Base-by-base conservation (phyloP, 805 yeast species). In the Ogataea methylovora region DNA sequence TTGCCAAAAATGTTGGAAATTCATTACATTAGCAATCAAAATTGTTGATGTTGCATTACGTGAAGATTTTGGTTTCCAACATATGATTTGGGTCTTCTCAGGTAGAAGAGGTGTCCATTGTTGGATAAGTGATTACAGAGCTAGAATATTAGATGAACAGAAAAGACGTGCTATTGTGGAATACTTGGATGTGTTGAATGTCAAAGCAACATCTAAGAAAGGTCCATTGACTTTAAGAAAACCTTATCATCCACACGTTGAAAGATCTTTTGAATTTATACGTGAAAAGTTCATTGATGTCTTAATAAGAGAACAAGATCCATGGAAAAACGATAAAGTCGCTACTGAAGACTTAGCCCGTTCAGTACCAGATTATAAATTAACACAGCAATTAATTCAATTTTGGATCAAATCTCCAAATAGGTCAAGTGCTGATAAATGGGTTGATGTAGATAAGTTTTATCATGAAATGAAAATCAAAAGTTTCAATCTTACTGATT, bases 71-170 rank as follows among this genome's bases (percentile, higher is more conserved):
- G 97, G 96, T 1, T 88, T 84, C 56, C 63, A 76, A 39, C 79
- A 85, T 56, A 65, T 86, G 52, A 66, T 92, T 32, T 92, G 97
- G 97, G 95, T 90, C 4, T 92, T 85, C 52, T 86, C 96, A 1
- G 98, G 98, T 30, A 82, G 98, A 67, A 84, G 98, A 72, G 98
- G 98, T 58, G 95, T 94, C 12, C 98, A 92, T 67, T 94, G 97
- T 51, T 92, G 98, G 98, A 71, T 92, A 17, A 84, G 95, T 58
- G 98, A 92, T 54, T 60, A 71, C 36, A 64, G 88, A 31, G 96
- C 97, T 1, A 64, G 97, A 37, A 48, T 55, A 2, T 58, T 92
- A 41, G 82, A 75, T 42, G 97, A 92, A 54, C 49, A 64, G 5
- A 73, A 76, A 40, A 73, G 98, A 49, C 69, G 81, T 47, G 76